Conservation (phyloP, 306 rosid genomes). For the Spatholobus suberectus region DNA sequence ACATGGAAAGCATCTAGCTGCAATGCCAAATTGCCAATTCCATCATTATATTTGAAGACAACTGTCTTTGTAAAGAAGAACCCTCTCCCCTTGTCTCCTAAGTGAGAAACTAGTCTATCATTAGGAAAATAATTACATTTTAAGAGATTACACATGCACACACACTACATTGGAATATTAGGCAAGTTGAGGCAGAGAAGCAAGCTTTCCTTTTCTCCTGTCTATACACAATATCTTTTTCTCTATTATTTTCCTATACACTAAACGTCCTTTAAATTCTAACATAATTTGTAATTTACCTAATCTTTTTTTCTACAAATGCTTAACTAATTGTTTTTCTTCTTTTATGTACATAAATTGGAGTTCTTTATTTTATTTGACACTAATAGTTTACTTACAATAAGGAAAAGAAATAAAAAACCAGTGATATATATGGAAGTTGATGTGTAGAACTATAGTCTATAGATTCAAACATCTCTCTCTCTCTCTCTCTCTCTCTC, state of each 20-base stretch:
- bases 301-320: slow-evolving; percentile 13
- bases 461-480: slow-evolving; percentile 47
- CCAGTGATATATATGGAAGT: slow-evolving; percentile 52
- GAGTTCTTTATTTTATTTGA: slow-evolving; percentile 27
- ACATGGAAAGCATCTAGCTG: slow-evolving; percentile 43
- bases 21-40: slow-evolving; percentile 40
- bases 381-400: slow-evolving; percentile 12
- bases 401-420: slow-evolving; percentile 19
- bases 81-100: slow-evolving; percentile 62
- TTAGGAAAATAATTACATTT: slow-evolving; percentile 44
- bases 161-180: slow-evolving; percentile 46
- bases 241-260: slow-evolving; percentile 34
- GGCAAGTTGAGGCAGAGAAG: slow-evolving; percentile 48
- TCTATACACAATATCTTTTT: slow-evolving; percentile 25
- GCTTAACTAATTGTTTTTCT: slow-evolving; percentile 31
- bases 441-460: slow-evolving; percentile 43
- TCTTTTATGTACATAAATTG: slow-evolving; percentile 8
- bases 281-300: slow-evolving; percentile 11
- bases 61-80: slow-evolving; percentile 65
- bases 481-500: not conserved
- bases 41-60: slow-evolving; percentile 59
- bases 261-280: slow-evolving; percentile 35
- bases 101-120: slow-evolving; percentile 53
- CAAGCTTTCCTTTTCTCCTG: slow-evolving; percentile 32
- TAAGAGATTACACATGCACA: slow-evolving; percentile 48